A percentile compares a stretch with the other conserved stretches of the same genome.
Conservation (phyloP, 2,329 filamentous ascomycete species). For the Alternaria panax region DNA sequence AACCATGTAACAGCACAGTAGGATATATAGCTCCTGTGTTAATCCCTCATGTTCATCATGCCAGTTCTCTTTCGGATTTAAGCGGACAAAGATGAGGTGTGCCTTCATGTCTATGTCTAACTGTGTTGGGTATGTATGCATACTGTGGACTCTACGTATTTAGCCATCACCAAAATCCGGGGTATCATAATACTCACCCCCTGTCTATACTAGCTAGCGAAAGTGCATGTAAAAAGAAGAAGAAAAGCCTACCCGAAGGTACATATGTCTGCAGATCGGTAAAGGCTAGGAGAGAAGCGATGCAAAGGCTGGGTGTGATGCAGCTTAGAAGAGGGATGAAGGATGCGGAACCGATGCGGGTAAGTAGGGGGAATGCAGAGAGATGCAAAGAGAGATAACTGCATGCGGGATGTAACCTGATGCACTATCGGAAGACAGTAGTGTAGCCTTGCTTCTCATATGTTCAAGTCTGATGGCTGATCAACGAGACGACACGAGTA, state of each 20-base stretch:
- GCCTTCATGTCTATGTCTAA: constrained; percentile 2
- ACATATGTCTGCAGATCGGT: neutral
- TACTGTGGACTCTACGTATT: neutral
- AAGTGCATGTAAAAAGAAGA: no score
- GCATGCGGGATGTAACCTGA: no score
- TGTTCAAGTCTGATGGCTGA: neutral
- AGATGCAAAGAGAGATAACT: neutral
- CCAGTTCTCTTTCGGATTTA: neutral
- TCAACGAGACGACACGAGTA: neutral
- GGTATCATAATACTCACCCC: constrained; percentile 5
- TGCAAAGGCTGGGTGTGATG: neutral
- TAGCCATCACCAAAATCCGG: constrained; percentile 8
- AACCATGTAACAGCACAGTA: neutral
- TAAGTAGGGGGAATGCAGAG: neutral
- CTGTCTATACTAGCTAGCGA: constrained; percentile 2
- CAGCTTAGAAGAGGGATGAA: neutral
- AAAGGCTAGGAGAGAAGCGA: neutral
- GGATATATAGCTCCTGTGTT: neutral
- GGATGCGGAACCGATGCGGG: neutral
- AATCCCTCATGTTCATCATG: neutral
- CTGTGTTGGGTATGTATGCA: neutral
- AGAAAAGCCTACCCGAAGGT: no score
- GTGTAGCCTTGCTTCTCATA: neutral
- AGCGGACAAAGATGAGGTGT: neutral
- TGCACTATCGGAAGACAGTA: no score